These are phyloP conservation scores for Agarophyton chilense DNA, from an alignment of 23 red algal species.

Conservation along the genomic window DNA sequence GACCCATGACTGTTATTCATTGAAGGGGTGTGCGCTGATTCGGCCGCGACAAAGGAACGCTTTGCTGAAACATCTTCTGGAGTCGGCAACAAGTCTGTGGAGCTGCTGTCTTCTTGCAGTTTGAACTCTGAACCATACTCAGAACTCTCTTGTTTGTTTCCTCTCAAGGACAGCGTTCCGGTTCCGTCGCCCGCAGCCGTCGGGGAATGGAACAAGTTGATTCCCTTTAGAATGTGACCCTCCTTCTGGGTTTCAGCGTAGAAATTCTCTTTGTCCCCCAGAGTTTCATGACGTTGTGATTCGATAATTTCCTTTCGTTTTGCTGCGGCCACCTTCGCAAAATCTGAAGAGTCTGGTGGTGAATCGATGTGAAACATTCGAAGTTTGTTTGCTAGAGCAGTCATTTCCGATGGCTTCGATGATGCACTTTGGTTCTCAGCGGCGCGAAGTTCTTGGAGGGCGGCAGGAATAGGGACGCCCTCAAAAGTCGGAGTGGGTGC, in stretches of 20 bases:
- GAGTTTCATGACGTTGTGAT: not conserved
- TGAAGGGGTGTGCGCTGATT: not conserved
- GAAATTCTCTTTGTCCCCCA: slow-evolving; percentile 7
- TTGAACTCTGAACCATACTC: too few relatives aligned
- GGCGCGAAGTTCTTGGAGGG: slow-evolving; percentile 6
- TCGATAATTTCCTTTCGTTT: not conserved
- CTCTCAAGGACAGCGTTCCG: not conserved
- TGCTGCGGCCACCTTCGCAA: not conserved
- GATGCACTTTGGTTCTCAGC: not conserved
- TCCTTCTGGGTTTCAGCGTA: not conserved
- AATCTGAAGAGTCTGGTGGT: not conserved
- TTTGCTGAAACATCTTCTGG: not conserved
- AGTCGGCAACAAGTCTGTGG: not conserved
- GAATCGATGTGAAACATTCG: slow-evolving; percentile 15
- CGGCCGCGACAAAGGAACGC: too few relatives aligned
- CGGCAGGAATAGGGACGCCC: slow-evolving; percentile 4
- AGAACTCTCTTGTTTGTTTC: not conserved
- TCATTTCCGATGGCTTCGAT: slow-evolving; percentile 49
- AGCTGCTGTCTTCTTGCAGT: not conserved
- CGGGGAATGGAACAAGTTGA: slow-evolving; percentile 9
- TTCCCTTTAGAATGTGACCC: not conserved
- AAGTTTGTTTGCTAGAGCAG: slow-evolving; percentile 39
- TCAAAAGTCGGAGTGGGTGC: slow-evolving; percentile 15
- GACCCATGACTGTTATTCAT: not conserved
- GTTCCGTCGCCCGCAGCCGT: not conserved